A percentile compares a stretch with the other conserved stretches of the same genome.
These are phyloP conservation scores for Pugionium dolabratum DNA, from an alignment of 345 rosid species.

Conservation along the genomic window DNA sequence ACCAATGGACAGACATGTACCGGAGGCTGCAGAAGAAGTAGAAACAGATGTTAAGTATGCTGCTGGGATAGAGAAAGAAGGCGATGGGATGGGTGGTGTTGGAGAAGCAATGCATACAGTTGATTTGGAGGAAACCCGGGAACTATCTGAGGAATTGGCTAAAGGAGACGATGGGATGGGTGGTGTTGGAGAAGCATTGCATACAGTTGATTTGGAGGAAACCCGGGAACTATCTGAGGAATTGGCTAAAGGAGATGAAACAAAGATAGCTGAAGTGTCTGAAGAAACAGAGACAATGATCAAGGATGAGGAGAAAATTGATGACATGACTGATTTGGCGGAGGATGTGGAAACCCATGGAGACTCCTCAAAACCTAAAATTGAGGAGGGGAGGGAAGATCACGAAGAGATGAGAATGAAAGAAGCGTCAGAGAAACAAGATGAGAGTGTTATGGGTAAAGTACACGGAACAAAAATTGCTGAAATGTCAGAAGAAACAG, in stretches of 20 bases:
- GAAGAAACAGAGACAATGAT: conserved; percentile 35
- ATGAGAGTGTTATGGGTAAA: conserved; percentile 38
- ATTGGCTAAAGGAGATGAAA: conserved; percentile 29
- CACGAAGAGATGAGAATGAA: conserved; percentile 34
- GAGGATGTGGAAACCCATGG: conserved; percentile 39
- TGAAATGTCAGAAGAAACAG: conserved; percentile 36
- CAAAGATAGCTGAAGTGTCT: conserved; percentile 31
- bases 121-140: conserved; percentile 28
- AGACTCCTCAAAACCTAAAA: conserved; percentile 35
- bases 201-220: conserved; percentile 23
- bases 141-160: conserved; percentile 25
- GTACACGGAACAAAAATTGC: conserved; percentile 18
- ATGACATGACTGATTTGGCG: conserved; percentile 24
- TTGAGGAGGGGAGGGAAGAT: conserved; percentile 36
- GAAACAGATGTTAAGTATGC: conserved; percentile 3
- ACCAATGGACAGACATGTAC: conserved; percentile 23
- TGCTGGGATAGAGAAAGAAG: conserved; percentile 33
- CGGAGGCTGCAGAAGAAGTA: conserved; percentile 34
- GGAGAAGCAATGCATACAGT: conserved; percentile 21
- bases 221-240: conserved; percentile 28
- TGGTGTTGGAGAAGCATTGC: conserved; percentile 28
- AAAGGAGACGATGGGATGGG: conserved; percentile 30
- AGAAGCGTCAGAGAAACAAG: conserved; percentile 30
- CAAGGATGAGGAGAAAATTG: conserved; percentile 34
- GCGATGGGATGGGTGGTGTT: conserved; percentile 22